These are phyloP conservation scores for Mallotus nudiflorus DNA, from an alignment of 345 rosid species.

Conservation along the genomic window DNA sequence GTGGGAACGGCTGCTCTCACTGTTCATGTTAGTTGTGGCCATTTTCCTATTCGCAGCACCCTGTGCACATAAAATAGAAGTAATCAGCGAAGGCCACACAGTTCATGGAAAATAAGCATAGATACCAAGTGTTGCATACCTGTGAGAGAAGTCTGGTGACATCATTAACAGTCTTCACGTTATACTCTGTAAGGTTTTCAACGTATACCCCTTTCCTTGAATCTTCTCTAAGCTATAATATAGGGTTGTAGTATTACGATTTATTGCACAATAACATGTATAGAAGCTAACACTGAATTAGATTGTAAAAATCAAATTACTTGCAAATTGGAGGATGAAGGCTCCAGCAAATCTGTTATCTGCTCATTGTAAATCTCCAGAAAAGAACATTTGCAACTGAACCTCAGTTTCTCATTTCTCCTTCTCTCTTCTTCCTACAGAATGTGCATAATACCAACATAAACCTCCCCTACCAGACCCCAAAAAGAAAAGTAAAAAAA, in stretches of 20 bases:
- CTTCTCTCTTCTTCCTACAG: constrained; percentile 82
- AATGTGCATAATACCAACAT: constrained; percentile 17
- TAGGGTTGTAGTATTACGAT: constrained; percentile 30
- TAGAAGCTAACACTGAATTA: constrained; percentile 11
- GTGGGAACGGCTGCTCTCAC: constrained; percentile 97
- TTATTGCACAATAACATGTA: constrained; percentile 11
- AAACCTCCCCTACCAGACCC: neutral
- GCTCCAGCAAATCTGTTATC: constrained; percentile 86
- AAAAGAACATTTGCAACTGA: constrained; percentile 89
- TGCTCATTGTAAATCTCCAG: constrained; percentile 96
- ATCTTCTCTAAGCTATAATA: constrained; percentile 92
- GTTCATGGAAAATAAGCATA: neutral
- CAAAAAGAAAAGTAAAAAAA: neutral
- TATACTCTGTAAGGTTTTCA: constrained; percentile 76
- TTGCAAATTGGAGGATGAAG: constrained; percentile 81
- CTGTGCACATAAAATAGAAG: constrained; percentile 37
- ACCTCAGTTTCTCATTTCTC: constrained; percentile 70
- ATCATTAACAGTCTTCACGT: constrained; percentile 67
- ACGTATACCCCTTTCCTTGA: constrained; percentile 80
- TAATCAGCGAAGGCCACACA: neutral
- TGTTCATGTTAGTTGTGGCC: constrained; percentile 88
- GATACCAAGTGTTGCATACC: constrained; percentile 40
- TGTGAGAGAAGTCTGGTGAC: constrained; percentile 69
- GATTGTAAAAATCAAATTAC: constrained; percentile 40
- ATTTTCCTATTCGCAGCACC: constrained; percentile 86